These are phyloP conservation scores for Xylogone sp. DNA, from an alignment of 2,329 filamentous ascomycete species.

Conservation along the genomic window DNA sequence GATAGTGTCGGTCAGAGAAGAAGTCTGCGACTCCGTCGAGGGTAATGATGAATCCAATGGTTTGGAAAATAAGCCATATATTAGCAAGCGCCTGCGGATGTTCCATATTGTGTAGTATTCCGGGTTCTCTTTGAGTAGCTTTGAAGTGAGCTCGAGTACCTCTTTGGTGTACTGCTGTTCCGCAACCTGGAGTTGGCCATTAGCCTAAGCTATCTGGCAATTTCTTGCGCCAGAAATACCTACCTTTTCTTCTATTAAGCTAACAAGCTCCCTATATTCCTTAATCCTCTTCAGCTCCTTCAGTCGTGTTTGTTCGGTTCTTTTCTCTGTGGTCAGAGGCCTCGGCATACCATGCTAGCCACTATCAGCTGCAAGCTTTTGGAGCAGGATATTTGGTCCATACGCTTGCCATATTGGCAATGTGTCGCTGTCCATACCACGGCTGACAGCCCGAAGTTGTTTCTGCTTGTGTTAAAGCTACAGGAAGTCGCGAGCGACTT, in stretches of 20 bases:
- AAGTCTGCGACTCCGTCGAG: conserved; percentile 52
- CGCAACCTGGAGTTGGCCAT: conserved; percentile 20
- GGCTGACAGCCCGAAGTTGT: not conserved
- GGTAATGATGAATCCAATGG: conserved; percentile 45
- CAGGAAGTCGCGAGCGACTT: not conserved
- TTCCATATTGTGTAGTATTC: conserved; percentile 94
- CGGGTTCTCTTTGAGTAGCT: conserved; percentile 71
- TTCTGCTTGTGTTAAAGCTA: not conserved
- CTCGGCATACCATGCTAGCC: conserved; percentile 80
- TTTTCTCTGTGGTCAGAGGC: conserved; percentile 50
- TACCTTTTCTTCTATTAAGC: conserved; percentile 64
- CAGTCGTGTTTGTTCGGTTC: conserved; percentile 66
- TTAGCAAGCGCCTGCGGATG: conserved; percentile 70
- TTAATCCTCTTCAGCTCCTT: conserved; percentile 73
- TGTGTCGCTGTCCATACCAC: not conserved
- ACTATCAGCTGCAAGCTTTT: not conserved
- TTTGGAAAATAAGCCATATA: conserved; percentile 52
- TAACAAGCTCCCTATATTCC: conserved; percentile 70
- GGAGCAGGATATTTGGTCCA: conserved; percentile 12
- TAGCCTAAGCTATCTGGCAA: not conserved
- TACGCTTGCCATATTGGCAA: conserved; percentile 33
- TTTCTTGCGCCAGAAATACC: conserved; percentile 7
- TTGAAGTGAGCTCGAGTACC: conserved; percentile 66
- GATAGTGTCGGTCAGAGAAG: conserved; percentile 50
- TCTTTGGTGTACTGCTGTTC: conserved; percentile 36